A percentile compares a stretch with the other conserved stretches of the same genome.
Evolutionary conservation across 495 filamentous ascomycete genomes (phyloP).

Genomic region (Aspergillus biplanus): DNA sequence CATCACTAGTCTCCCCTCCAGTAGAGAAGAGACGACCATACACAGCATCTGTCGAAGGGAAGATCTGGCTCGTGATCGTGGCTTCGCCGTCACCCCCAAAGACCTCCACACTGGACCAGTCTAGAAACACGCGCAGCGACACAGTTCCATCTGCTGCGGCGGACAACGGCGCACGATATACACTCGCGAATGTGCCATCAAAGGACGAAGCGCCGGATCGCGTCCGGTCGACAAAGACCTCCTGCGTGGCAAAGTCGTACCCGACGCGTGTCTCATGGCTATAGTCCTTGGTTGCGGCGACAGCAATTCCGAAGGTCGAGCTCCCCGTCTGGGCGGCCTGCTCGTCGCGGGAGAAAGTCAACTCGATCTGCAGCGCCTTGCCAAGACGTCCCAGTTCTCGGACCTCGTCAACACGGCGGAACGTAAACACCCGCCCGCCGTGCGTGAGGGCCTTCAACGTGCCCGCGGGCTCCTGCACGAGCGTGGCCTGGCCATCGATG

Average conservation of each 20-base stretch:
- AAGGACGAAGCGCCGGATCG: conserved; percentile 32
- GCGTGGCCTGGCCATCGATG: conserved; percentile 18
- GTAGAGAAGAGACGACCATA: conserved; percentile 32
- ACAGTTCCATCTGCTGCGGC: conserved; percentile 25
- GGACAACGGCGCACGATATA: conserved; percentile 32
- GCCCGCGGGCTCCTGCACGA: conserved; percentile 33
- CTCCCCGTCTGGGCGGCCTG: no score
- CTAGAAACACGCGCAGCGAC: conserved; percentile 32
- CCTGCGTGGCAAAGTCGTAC: conserved; percentile 46
- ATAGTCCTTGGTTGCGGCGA: conserved; percentile 34
- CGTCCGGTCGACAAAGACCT: conserved; percentile 36
- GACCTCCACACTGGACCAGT: conserved; percentile 42
- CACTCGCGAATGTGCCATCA: conserved; percentile 32
- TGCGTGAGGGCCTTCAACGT: conserved; percentile 15
- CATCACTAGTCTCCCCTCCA: conserved; percentile 25
- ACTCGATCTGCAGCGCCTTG: conserved; percentile 27
- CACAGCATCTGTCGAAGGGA: conserved; percentile 28
- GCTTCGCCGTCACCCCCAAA: conserved; percentile 39
- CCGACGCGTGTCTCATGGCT: conserved; percentile 46
- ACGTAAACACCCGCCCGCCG: background rate
- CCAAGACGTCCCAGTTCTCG: conserved; percentile 21
- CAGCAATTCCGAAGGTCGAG: conserved; percentile 31
- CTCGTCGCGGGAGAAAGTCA: conserved; percentile 34
- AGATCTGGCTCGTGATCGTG: conserved; percentile 41
- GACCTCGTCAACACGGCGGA: conserved; percentile 9